These are phyloP conservation scores for Penicillium egyptiacum DNA, from an alignment of 495 filamentous ascomycete species.

Conservation along the genomic window DNA sequence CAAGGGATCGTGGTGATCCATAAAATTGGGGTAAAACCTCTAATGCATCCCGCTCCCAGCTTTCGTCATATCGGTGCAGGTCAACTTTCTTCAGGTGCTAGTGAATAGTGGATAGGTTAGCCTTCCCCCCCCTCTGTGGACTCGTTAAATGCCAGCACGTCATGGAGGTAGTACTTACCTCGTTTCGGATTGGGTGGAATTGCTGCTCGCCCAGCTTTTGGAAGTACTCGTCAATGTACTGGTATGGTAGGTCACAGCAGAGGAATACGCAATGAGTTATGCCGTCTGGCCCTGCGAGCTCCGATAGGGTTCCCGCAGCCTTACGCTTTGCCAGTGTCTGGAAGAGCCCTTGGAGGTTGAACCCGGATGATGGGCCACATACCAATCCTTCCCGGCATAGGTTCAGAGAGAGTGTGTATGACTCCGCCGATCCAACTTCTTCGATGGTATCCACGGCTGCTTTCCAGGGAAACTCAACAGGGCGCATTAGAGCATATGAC, in stretches of 20 bases:
- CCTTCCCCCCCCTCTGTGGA: no score
- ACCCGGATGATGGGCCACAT: slow-evolving; percentile 60
- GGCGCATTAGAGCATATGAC: slow-evolving; percentile 50
- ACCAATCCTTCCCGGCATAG: slow-evolving; percentile 59
- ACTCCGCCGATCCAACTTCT: slow-evolving; percentile 53
- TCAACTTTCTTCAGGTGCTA: slow-evolving; percentile 52
- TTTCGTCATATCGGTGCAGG: slow-evolving; percentile 54
- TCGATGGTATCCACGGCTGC: slow-evolving; percentile 53
- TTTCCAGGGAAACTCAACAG: slow-evolving; percentile 59
- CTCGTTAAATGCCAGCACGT: slow-evolving; percentile 1
- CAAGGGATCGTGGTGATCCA: slow-evolving; percentile 26
- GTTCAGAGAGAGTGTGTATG: slow-evolving; percentile 53
- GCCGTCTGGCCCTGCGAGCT: slow-evolving; percentile 46
- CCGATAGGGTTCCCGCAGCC: slow-evolving; percentile 38
- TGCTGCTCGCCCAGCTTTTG: slow-evolving; percentile 49
- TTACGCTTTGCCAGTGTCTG: slow-evolving; percentile 52
- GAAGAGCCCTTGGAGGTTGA: slow-evolving; percentile 55
- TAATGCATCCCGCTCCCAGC: slow-evolving; percentile 48
- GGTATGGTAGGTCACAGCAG: slow-evolving; percentile 63
- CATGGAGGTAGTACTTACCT: slow-evolving; percentile 36
- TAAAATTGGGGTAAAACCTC: slow-evolving; percentile 42
- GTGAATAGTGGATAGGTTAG: slow-evolving; percentile 8
- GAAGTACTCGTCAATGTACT: slow-evolving; percentile 62
- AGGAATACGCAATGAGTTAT: slow-evolving; percentile 59
- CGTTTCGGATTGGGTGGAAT: slow-evolving; percentile 58